Evolutionary conservation across 1,284 basidiomycete genomes (phyloP), one percentile per base, ranked within the genome.

Genomic region (Inonotus hispidus): DNA sequence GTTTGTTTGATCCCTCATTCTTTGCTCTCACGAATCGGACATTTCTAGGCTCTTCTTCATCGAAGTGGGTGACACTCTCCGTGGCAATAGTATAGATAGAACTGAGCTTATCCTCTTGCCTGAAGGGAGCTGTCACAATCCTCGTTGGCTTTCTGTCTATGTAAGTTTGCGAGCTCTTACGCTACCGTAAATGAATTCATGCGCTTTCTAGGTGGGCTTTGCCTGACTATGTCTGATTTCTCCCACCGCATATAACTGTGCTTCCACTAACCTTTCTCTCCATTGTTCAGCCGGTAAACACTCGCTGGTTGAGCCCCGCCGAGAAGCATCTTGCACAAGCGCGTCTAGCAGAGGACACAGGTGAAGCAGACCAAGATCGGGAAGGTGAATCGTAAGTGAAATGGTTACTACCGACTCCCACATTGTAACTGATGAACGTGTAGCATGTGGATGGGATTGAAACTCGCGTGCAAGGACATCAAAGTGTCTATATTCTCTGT

Each of bases 261-360:
- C 27, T 52, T 11, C 35, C 38, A 57, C 32, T n/a, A 19, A 54
- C 59, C 39, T 47, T 55, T 46, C 41, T 27, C 25, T 38, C n/a
- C n/a, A n/a, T n/a, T n/a, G n/a, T n/a, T n/a, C 35, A 85, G 83
- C 83, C 84, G 1, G 69, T 81, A 57, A 90, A 90, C 66, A 89
- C 88, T 1, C 75, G 79, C 39, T 89, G 88, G 78, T 73, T 92
- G 64, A 73, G 79, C 16, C 72, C 75, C 0, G 75, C 77, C 6
- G 86, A 92, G 67, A 75, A 79, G 13, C 78, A 79, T 7, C 77
- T 92, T 16, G 90, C 88, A 1, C 85, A 87, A 68, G 81, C 83
- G 0, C 82, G 90, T 6, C 78, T 92, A 35, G 79, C 85, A 0
- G 88, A 91, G 69, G 89, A 92, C 69, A 83, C 82, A n/a, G 87